Evolutionary conservation across 164 flowering plant genomes (phyloP).

Genomic region (Macadamia tetraphylla): DNA sequence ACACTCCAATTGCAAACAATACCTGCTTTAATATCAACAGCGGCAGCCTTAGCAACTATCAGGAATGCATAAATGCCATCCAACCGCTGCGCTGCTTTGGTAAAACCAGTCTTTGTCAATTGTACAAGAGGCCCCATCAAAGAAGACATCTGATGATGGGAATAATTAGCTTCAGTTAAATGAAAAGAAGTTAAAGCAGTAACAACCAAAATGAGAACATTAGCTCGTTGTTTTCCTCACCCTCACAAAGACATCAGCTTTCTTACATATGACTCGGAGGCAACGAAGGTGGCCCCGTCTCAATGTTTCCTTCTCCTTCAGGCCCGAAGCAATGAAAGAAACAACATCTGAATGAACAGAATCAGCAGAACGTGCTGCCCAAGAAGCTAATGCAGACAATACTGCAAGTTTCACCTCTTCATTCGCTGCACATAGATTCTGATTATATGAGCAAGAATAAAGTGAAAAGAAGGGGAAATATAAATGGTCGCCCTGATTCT

Average conservation of each 20-base stretch:
- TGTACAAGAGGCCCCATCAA: slow-evolving; percentile 75
- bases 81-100: slow-evolving; percentile 82
- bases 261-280: slow-evolving; percentile 51
- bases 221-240: slow-evolving; percentile 23
- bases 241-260: slow-evolving; percentile 50
- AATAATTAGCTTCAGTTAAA: background rate
- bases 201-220: background rate
- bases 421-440: slow-evolving; percentile 50
- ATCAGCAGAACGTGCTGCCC: slow-evolving; percentile 68
- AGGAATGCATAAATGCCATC: slow-evolving; percentile 91
- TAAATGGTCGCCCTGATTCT: background rate
- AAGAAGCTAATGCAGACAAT: slow-evolving; percentile 63
- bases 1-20: background rate
- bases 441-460: background rate
- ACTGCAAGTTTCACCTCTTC: slow-evolving; percentile 89
- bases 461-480: background rate
- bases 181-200: background rate
- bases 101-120: slow-evolving; percentile 86
- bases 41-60: slow-evolving; percentile 58
- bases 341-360: slow-evolving; percentile 50
- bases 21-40: slow-evolving; percentile 88
- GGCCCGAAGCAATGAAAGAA: slow-evolving; percentile 67
- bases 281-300: slow-evolving; percentile 93
- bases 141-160: slow-evolving; percentile 53
- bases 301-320: slow-evolving; percentile 87